phyloP scores from a whole-genome alignment of 495 filamentous ascomycete species.

The Saxophila tyrrhenica region DNA sequence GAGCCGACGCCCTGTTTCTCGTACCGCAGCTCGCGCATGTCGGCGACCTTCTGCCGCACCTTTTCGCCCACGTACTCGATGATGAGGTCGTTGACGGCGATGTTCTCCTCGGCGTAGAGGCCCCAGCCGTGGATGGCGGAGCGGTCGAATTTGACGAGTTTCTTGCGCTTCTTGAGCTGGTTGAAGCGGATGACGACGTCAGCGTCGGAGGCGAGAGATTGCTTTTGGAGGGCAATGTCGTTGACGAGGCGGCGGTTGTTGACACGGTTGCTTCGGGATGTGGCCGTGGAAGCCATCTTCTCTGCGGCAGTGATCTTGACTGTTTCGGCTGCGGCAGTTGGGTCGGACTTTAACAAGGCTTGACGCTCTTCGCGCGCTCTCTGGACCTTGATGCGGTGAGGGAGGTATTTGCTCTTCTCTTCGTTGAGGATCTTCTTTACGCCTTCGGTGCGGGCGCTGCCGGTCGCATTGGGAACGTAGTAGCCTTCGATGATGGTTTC shows the following conservation, averaged over 20 bases:
- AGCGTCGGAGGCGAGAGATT: constrained; percentile 44
- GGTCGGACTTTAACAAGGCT: constrained; percentile 63
- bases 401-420: constrained; percentile 95
- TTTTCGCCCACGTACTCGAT: constrained; percentile 99
- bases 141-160: constrained; percentile 93
- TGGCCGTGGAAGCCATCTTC: constrained; percentile 63
- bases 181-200: constrained; percentile 75
- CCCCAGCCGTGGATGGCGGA: constrained; percentile 99
- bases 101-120: constrained; percentile 93
- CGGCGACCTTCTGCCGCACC: constrained; percentile 89
- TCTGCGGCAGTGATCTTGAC: constrained; percentile 61
- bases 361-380: constrained; percentile 79
- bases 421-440: constrained; percentile 87
- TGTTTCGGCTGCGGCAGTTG: constrained; percentile 51
- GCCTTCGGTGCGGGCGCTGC: constrained; percentile 83
- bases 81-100: constrained; percentile 97
- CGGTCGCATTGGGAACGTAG: constrained; percentile 74
- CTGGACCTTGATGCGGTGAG: constrained; percentile 91
- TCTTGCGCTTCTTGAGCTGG: constrained; percentile 98
- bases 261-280: constrained; percentile 79
- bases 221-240: constrained; percentile 88
- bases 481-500: constrained; percentile 68
- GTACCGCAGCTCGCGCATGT: constrained; percentile 84
- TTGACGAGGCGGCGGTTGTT: constrained; percentile 90
- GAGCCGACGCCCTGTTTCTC: constrained; percentile 93